These are phyloP conservation scores for Solanum chmielewskii DNA, from an alignment of 257 asterid genomes.

Conservation along the genomic window DNA sequence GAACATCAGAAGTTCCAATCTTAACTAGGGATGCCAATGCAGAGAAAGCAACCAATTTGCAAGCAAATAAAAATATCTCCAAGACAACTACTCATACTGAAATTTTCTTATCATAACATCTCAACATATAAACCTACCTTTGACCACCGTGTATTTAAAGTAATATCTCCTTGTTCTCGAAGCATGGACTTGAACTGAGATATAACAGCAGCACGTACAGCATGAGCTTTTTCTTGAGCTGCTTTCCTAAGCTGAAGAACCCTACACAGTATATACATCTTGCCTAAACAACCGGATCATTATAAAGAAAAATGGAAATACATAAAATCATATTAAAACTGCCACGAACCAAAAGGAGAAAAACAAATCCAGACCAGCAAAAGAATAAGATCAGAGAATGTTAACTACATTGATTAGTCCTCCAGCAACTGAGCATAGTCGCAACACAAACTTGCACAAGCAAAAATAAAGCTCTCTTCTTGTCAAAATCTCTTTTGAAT, in stretches of 20 bases:
- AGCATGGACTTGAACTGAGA: conserved; percentile 80
- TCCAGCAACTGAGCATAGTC: background rate
- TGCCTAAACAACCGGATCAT: conserved; percentile 4
- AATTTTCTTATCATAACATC: background rate
- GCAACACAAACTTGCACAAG: background rate
- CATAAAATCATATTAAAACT: background rate
- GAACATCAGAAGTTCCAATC: background rate
- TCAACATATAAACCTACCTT: conserved; percentile 37
- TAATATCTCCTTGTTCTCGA: conserved; percentile 55
- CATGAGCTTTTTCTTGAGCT: conserved; percentile 73
- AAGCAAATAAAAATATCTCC: background rate
- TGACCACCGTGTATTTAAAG: conserved; percentile 79
- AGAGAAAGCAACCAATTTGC: background rate
- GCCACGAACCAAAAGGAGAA: background rate
- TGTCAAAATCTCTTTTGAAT: background rate
- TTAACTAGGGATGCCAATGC: background rate
- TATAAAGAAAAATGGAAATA: background rate
- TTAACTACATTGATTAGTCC: background rate
- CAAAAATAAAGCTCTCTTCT: background rate
- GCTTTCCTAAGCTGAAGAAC: conserved; percentile 57
- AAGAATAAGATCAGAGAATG: background rate
- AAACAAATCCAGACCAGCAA: background rate
- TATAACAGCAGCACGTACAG: conserved; percentile 57
- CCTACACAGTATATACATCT: conserved; percentile 31
- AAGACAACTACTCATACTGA: background rate